Evolutionary conservation across 371 early-diverging fungal genomes (phyloP).

Genomic region (Blakeslea trispora): DNA sequence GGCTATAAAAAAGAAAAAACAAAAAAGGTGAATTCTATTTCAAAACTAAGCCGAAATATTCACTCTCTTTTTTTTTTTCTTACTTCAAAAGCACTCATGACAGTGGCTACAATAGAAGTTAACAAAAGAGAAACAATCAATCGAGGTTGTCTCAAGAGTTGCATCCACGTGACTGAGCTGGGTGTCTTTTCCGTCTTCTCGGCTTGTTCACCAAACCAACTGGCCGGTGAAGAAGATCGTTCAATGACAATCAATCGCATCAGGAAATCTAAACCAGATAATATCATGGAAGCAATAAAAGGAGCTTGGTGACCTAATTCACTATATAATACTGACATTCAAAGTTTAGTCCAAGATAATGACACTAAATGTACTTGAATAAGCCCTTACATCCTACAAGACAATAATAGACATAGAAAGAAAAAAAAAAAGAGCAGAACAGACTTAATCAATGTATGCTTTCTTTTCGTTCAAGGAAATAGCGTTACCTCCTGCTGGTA

Average conservation of each 20-base stretch:
- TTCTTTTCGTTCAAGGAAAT: neutral
- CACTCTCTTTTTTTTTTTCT: too few relatives aligned
- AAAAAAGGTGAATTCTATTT: too few relatives aligned
- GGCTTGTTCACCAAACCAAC: conserved; percentile 36
- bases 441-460: neutral
- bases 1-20: too few relatives aligned
- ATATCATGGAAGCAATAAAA: conserved; percentile 68
- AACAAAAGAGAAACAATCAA: conserved; percentile 35
- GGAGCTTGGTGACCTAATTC: conserved; percentile 67
- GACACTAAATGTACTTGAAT: neutral
- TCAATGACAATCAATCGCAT: conserved; percentile 60
- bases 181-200: conserved; percentile 16
- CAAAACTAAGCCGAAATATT: too few relatives aligned
- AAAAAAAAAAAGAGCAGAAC: neutral
- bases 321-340: conserved; percentile 52
- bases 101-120: conserved; percentile 35
- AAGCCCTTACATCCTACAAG: conserved; percentile 22
- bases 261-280: conserved; percentile 59
- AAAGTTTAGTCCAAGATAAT: too few relatives aligned
- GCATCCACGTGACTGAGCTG: conserved; percentile 12
- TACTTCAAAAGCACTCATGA: conserved; percentile 52
- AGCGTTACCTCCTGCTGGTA: conserved; percentile 66
- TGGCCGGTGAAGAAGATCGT: conserved; percentile 40
- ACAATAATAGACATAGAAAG: too few relatives aligned
- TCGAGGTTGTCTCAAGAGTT: conserved; percentile 31